A percentile compares a stretch with the other conserved stretches of the same genome.
These are phyloP conservation scores for Solidago caesia DNA, from an alignment of 129 eudicot genomes.

Conservation along the genomic window DNA sequence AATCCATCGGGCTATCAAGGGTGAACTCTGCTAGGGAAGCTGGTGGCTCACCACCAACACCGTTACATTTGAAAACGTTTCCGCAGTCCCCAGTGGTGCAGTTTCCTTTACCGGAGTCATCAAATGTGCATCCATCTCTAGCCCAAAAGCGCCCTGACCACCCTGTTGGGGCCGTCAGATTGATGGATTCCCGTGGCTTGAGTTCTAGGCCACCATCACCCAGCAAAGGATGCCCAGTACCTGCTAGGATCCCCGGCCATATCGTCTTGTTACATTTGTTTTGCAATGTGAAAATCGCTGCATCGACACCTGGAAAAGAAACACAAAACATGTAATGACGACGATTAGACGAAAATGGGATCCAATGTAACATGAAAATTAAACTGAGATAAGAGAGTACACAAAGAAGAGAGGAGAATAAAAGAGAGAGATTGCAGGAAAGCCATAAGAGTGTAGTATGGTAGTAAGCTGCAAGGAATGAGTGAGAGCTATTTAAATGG, in stretches of 20 bases:
- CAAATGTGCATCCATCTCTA: constrained; percentile 43
- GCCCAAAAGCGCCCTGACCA: constrained; percentile 78
- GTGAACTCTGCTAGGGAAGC: constrained; percentile 57
- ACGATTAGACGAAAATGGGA: not conserved
- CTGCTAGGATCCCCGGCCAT: constrained; percentile 58
- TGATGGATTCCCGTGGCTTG: not conserved
- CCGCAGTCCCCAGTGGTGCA: constrained; percentile 64
- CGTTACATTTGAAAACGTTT: constrained; percentile 36
- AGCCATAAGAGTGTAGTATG: not conserved
- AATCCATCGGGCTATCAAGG: constrained; percentile 40
- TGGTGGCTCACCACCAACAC: constrained; percentile 51
- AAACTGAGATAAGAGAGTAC: not conserved
- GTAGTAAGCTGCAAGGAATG: not conserved
- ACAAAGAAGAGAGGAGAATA: constrained; percentile 21
- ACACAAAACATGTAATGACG: constrained; percentile 12
- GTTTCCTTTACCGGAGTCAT: constrained; percentile 36
- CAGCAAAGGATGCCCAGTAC: constrained; percentile 37
- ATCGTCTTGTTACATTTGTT: constrained; percentile 45
- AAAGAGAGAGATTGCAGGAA: constrained; percentile 18
- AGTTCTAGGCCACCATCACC: constrained; percentile 48
- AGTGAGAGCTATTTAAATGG: constrained; percentile 9
- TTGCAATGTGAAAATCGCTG: constrained; percentile 41
- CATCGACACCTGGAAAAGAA: constrained; percentile 7
- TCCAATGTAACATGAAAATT: constrained; percentile 40
- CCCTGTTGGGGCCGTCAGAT: constrained; percentile 40